Evolutionary conservation across 1,284 basidiomycete genomes (phyloP).

Genomic region (Termitomyces sp.): DNA sequence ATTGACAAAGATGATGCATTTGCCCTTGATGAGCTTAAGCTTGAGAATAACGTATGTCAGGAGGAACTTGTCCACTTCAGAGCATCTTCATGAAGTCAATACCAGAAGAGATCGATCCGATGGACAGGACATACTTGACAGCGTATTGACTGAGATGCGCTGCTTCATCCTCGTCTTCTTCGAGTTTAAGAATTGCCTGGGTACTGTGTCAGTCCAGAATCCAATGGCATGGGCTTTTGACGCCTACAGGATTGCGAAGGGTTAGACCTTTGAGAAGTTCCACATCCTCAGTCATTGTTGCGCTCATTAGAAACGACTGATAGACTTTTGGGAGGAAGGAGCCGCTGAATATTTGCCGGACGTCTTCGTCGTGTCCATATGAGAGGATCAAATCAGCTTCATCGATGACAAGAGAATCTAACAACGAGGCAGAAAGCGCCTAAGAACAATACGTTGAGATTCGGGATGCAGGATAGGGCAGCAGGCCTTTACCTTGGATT

Average conservation of each 20-base stretch:
- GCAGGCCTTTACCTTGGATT: conserved; percentile 56
- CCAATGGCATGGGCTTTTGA: conserved; percentile 24
- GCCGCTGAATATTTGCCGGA: conserved; percentile 79
- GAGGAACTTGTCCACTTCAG: conserved; percentile 95
- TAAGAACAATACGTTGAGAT: conserved; percentile 22
- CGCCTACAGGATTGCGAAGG: conserved; percentile 78
- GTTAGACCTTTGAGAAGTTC: conserved; percentile 86
- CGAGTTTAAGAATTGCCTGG: conserved; percentile 80
- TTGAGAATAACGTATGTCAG: conserved; percentile 94
- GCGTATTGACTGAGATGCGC: conserved; percentile 83
- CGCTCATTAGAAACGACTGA: conserved; percentile 96
- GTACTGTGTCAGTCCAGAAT: conserved; percentile 16
- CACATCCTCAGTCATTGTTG: conserved; percentile 96
- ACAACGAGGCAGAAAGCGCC: conserved; percentile 52
- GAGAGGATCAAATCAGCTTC: conserved; percentile 98
- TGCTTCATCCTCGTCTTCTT: conserved; percentile 80
- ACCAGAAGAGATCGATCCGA: not conserved
- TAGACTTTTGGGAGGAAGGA: conserved; percentile 81
- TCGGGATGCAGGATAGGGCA: not conserved
- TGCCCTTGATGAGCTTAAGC: conserved; percentile 91
- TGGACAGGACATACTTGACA: conserved; percentile 47
- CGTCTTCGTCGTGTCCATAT: conserved; percentile 93
- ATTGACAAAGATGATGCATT: conserved; percentile 97
- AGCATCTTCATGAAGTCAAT: conserved; percentile 47
- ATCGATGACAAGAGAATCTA: conserved; percentile 93